Conservation (phyloP, 2,329 filamentous ascomycete species). For the Thielaviopsis populi region DNA sequence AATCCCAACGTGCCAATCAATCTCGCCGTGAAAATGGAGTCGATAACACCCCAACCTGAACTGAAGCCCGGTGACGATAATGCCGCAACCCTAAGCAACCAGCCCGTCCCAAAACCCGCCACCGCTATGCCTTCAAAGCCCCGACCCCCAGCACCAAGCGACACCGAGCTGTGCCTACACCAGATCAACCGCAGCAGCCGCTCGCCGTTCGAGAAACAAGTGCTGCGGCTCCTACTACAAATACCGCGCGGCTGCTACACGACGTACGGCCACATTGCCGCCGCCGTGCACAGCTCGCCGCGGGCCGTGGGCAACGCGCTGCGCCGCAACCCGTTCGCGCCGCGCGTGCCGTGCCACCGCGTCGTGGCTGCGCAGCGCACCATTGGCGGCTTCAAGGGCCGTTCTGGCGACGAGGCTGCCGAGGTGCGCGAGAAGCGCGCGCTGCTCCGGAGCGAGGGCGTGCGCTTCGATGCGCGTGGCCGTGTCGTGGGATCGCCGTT, state of each 20-base stretch:
- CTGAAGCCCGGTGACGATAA: neutral
- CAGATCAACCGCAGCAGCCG: conserved; percentile 31
- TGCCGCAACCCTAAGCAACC: neutral
- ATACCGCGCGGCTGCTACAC: conserved; percentile 62
- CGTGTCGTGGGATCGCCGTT: conserved; percentile 45
- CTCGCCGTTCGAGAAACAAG: conserved; percentile 43
- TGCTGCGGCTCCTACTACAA: conserved; percentile 60
- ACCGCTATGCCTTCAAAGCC: neutral
- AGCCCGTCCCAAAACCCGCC: neutral
- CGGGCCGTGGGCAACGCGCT: conserved; percentile 66
- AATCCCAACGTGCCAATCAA: neutral
- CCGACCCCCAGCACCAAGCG: neutral
- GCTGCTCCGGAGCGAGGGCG: conserved; percentile 47
- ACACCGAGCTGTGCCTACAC: conserved; percentile 28
- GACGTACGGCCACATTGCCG: conserved; percentile 60
- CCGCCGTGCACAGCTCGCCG: conserved; percentile 53
- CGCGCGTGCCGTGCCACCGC: conserved; percentile 66
- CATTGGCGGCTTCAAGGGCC: conserved; percentile 56
- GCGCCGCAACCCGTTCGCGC: conserved; percentile 67
- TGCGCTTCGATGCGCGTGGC: conserved; percentile 45
- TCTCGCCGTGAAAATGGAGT: neutral
- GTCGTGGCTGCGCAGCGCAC: conserved; percentile 46
- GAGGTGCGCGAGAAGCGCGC: conserved; percentile 49
- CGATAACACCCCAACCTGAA: neutral
- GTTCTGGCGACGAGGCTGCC: conserved; percentile 41